phyloP scores from a whole-genome alignment of 129 eudicot genomes.

The Flaveria trinervia region DNA sequence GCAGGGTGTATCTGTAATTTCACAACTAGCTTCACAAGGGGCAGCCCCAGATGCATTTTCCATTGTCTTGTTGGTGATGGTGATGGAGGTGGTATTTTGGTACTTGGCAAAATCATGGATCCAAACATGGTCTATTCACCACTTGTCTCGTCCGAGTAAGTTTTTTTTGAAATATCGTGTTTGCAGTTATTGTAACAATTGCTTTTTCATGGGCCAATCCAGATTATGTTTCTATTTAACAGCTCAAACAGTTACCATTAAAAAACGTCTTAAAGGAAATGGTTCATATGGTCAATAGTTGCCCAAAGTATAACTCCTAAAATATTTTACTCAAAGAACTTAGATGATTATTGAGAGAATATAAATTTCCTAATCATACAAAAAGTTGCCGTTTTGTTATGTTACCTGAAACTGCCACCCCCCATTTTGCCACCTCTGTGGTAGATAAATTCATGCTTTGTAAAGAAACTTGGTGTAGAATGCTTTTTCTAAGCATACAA shows the following conservation, averaged over 20 bases:
- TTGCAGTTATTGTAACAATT: not conserved
- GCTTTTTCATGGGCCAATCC: not conserved
- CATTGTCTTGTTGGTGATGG: constrained; percentile 84
- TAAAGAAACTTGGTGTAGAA: not conserved
- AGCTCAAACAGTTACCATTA: not conserved
- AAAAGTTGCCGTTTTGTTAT: not conserved
- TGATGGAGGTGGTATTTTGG: constrained; percentile 92
- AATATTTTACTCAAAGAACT: not conserved
- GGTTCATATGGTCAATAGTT: not conserved
- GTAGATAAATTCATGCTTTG: not conserved
- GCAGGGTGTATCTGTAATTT: constrained; percentile 78
- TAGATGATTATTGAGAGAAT: not conserved
- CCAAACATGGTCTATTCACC: constrained; percentile 89
- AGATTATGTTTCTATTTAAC: not conserved
- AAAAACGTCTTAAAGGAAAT: not conserved
- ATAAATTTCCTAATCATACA: not conserved
- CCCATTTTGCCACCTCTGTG: not conserved
- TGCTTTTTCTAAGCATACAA: not conserved
- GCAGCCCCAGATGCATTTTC: constrained; percentile 69
- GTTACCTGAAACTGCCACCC: not conserved
- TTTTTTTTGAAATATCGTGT: constrained; percentile 14
- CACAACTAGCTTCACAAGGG: constrained; percentile 81
- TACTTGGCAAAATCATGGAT: constrained; percentile 80
- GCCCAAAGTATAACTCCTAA: not conserved
- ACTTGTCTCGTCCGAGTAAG: constrained; percentile 83